Evolutionary conservation across 176 grass and related monocot genomes (phyloP).

Genomic region (maize (Zea mays)): Zm-B73-REFERENCE-NAM-5.0 NC_050103.1:179266501-179267000

Average conservation of each 20-base stretch:
- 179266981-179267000: slow-evolving; percentile 70
- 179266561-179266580: no score
- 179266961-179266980: slow-evolving; percentile 59
- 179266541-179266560: no score
- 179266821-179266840: slow-evolving; percentile 31
- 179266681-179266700: slow-evolving; percentile 13
- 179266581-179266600: no score
- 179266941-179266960: slow-evolving; percentile 76
- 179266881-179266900: slow-evolving; percentile 15
- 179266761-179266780: slow-evolving; percentile 44
- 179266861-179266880: slow-evolving; percentile 15
- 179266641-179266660: background rate
- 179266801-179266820: slow-evolving; percentile 28
- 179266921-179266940: slow-evolving; percentile 57
- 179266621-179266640: background rate
- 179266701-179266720: slow-evolving; percentile 42
- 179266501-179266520: no score
- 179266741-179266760: slow-evolving; percentile 45
- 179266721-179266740: slow-evolving; percentile 45
- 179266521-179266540: no score
- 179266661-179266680: slow-evolving; percentile 34
- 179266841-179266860: slow-evolving; percentile 36
- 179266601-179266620: background rate
- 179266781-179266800: slow-evolving; percentile 42
- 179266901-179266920: slow-evolving; percentile 22